Conservation (phyloP, 306 rosid genomes). For the cucumber (Cucumis sativus) region Cucumber_9930_V3 NC_026660.2:19990501-19991000, state of each 20-base stretch:
- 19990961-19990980: too few species aligned
- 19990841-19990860: background rate
- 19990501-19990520: background rate
- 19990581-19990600: background rate
- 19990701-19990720: background rate
- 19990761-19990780: background rate
- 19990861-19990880: background rate
- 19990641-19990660: background rate
- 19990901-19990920: background rate
- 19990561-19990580: background rate
- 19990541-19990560: background rate
- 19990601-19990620: background rate
- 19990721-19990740: background rate
- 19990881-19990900: background rate
- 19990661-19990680: background rate
- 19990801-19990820: background rate
- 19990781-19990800: background rate
- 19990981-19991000: too few species aligned
- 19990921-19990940: background rate
- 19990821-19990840: background rate
- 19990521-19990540: background rate
- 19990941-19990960: too few species aligned
- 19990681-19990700: background rate
- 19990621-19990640: background rate
- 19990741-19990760: background rate